phyloP scores from a whole-genome alignment of 768 basidiomycete genomes.

The Auricularia sp. region DNA sequence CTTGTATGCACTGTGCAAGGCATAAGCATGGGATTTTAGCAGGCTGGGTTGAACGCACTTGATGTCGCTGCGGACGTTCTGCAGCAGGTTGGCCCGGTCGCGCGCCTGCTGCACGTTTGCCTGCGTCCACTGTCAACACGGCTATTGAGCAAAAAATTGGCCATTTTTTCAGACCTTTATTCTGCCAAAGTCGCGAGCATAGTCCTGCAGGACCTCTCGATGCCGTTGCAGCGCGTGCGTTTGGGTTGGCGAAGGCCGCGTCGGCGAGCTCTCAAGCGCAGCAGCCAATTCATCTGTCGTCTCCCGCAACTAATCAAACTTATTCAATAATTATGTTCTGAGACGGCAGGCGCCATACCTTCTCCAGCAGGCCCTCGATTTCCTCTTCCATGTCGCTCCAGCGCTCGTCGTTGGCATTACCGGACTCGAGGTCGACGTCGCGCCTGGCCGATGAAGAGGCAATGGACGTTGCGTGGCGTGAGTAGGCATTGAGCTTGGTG shows the following conservation, averaged over 20 bases:
- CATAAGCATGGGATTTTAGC: background rate
- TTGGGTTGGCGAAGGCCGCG: constrained; percentile 71
- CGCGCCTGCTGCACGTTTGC: constrained; percentile 72
- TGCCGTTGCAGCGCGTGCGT: constrained; percentile 85
- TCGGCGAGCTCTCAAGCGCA: constrained; percentile 56
- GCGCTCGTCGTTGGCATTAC: constrained; percentile 52
- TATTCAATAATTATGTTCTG: constrained; percentile 7
- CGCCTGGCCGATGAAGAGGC: constrained; percentile 31
- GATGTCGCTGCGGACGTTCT: constrained; percentile 90
- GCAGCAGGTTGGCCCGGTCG: constrained; percentile 78
- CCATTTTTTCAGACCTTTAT: constrained; percentile 52
- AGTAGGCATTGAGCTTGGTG: constrained; percentile 81
- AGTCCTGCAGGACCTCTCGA: constrained; percentile 81
- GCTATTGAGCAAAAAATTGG: background rate
- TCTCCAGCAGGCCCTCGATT: constrained; percentile 74
- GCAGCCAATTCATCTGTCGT: constrained; percentile 70
- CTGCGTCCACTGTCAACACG: constrained; percentile 25
- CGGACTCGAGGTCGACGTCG: constrained; percentile 53
- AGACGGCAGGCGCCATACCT: constrained; percentile 39
- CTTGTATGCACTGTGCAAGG: constrained; percentile 65
- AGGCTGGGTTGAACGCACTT: constrained; percentile 46
- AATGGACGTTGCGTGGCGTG: constrained; percentile 67
- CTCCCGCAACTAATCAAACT: constrained; percentile 57
- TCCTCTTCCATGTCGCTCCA: constrained; percentile 81
- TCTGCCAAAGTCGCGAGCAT: constrained; percentile 69